Evolutionary conservation across 257 asterid genomes (phyloP).

Genomic region (Solanum corneliomulleri): DNA sequence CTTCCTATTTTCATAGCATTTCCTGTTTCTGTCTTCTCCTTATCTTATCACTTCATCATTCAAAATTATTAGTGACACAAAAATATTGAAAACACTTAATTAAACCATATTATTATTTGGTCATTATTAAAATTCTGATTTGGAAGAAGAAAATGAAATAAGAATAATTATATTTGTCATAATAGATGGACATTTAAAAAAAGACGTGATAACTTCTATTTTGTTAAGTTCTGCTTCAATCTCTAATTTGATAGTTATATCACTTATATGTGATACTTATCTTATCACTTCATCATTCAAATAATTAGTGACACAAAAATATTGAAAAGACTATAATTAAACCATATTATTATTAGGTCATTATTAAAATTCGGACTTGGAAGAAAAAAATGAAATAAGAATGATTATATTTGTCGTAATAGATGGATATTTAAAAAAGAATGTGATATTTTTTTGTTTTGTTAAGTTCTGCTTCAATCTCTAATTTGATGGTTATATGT

Average conservation of each 20-base stretch:
- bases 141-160: background rate
- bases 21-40: background rate
- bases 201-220: background rate
- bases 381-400: too few species aligned
- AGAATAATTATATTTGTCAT: background rate
- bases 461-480: background rate
- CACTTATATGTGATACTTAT: background rate
- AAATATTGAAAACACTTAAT: background rate
- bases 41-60: background rate
- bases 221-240: too few species aligned
- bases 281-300: background rate
- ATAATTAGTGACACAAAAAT: background rate
- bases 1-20: constrained; percentile 6
- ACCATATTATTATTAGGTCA: background rate
- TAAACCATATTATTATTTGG: background rate
- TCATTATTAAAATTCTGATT: background rate
- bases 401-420: too few species aligned
- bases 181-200: too few species aligned
- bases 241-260: too few species aligned
- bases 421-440: too few species aligned
- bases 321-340: background rate
- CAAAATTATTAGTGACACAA: background rate
- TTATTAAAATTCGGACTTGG: background rate
- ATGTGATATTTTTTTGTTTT: background rate
- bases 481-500: background rate